Percentiles rank a stretch among this genome's conserved stretches.
Evolutionary conservation across 768 basidiomycete species (phyloP).

Genomic region (Suillus cothurnatus): DNA sequence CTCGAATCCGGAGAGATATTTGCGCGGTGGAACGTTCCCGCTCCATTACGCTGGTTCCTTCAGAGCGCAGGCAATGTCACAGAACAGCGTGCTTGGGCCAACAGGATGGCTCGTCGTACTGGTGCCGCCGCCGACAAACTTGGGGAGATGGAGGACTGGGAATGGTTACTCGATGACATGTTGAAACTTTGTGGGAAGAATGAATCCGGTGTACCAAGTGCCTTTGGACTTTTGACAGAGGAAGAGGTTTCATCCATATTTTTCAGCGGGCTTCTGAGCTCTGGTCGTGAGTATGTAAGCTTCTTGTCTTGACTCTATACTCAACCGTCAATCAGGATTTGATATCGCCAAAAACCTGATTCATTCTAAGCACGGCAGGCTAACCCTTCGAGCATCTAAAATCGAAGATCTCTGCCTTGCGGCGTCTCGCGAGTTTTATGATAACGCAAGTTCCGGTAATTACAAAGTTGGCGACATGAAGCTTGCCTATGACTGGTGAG

Average conservation of each 20-base stretch:
- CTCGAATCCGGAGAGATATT: constrained; percentile 93
- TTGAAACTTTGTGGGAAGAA: constrained; percentile 68
- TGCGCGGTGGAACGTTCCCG: constrained; percentile 82
- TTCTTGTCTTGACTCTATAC: constrained; percentile 2
- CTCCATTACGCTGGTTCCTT: constrained; percentile 88
- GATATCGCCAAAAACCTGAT: constrained; percentile 68
- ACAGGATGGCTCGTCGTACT: constrained; percentile 76
- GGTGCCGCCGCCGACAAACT: constrained; percentile 57
- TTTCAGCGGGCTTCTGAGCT: constrained; percentile 81
- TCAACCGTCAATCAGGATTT: constrained; percentile 49
- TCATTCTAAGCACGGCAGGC: constrained; percentile 43
- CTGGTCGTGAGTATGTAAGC: constrained; percentile 71
- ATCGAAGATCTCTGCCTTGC: constrained; percentile 81
- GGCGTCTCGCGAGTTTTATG: constrained; percentile 89
- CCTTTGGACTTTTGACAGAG: constrained; percentile 74
- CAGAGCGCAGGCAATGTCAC: constrained; percentile 64
- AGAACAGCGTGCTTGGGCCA: constrained; percentile 85
- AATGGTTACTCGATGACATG: constrained; percentile 90
- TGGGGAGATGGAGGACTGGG: constrained; percentile 76
- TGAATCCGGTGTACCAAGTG: constrained; percentile 66
- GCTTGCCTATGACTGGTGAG: constrained; percentile 92
- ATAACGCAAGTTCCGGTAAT: constrained; percentile 91
- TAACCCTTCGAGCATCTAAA: constrained; percentile 48
- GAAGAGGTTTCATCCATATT: constrained; percentile 83
- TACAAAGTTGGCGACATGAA: constrained; percentile 96